Evolutionary conservation across 495 filamentous ascomycete species (phyloP).

Genomic region (Aspergillus funiculosus): DNA sequence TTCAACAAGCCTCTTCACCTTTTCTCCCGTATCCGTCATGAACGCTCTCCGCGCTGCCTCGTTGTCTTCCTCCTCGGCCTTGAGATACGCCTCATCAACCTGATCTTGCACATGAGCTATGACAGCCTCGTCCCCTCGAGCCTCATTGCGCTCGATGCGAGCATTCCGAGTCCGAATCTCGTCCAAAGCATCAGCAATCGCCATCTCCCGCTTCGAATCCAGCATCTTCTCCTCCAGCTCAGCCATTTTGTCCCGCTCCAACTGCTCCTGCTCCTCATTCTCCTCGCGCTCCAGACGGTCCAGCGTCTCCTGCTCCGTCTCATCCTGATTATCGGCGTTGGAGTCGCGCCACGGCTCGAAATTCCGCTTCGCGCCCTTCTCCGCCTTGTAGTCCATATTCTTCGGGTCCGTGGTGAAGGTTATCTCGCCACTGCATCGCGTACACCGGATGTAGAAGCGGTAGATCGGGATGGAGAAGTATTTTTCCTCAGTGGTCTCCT

Average conservation of each 20-base stretch:
- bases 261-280: constrained; percentile 47
- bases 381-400: constrained; percentile 86
- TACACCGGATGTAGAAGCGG: constrained; percentile 94
- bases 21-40: constrained; percentile 53
- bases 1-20: constrained; percentile 45
- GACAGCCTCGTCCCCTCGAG: constrained; percentile 42
- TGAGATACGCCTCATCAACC: constrained; percentile 53
- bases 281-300: constrained; percentile 78
- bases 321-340: constrained; percentile 46
- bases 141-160: constrained; percentile 67
- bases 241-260: constrained; percentile 66
- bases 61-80: constrained; percentile 76
- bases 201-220: constrained; percentile 97
- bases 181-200: constrained; percentile 90
- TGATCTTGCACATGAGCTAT: constrained; percentile 38
- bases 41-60: constrained; percentile 80
- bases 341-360: constrained; percentile 80
- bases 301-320: constrained; percentile 84
- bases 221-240: constrained; percentile 76
- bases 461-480: constrained; percentile 87
- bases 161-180: constrained; percentile 92
- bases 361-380: constrained; percentile 83
- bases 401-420: constrained; percentile 94
- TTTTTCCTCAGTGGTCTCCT: constrained; percentile 87
- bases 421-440: constrained; percentile 82